A percentile compares a stretch with the other conserved stretches of the same genome.
These are phyloP conservation scores for Sporobolomyces roseus DNA, from an alignment of 768 basidiomycete genomes.

Conservation along the genomic window DNA sequence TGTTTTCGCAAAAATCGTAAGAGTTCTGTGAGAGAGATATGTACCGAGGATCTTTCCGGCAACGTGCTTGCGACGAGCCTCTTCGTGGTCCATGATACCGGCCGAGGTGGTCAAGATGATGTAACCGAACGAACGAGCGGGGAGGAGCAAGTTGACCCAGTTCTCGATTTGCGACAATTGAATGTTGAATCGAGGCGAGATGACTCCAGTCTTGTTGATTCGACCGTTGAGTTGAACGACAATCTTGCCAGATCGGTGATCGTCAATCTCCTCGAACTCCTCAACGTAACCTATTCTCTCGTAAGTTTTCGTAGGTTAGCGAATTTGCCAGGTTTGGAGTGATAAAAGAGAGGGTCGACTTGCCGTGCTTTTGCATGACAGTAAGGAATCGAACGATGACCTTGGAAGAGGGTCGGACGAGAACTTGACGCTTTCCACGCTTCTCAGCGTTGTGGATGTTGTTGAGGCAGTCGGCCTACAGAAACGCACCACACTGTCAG, in stretches of 20 bases:
- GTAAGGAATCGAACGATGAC: conserved; percentile 95
- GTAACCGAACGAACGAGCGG: conserved; percentile 91
- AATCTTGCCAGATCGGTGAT: conserved; percentile 96
- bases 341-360: conserved; percentile 51
- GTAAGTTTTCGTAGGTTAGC: not conserved
- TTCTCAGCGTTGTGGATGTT: conserved; percentile 85
- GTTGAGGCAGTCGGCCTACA: conserved; percentile 65
- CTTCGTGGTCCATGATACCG: conserved; percentile 97
- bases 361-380: conserved; percentile 99
- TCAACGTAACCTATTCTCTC: conserved; percentile 78
- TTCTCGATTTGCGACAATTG: conserved; percentile 85
- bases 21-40: not conserved
- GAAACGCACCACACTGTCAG: conserved; percentile 64
- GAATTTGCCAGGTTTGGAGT: not conserved
- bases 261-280: conserved; percentile 72
- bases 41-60: conserved; percentile 72
- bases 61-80: conserved; percentile 96
- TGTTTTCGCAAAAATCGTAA: not conserved
- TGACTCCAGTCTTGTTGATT: conserved; percentile 98
- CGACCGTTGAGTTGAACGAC: conserved; percentile 97
- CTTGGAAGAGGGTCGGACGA: conserved; percentile 94
- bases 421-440: conserved; percentile 98
- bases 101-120: conserved; percentile 98
- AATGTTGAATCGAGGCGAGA: conserved; percentile 98
- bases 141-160: conserved; percentile 95